These are phyloP conservation scores for Candida vaughaniae DNA, from an alignment of 805 yeast species.

Conservation along the genomic window DNA sequence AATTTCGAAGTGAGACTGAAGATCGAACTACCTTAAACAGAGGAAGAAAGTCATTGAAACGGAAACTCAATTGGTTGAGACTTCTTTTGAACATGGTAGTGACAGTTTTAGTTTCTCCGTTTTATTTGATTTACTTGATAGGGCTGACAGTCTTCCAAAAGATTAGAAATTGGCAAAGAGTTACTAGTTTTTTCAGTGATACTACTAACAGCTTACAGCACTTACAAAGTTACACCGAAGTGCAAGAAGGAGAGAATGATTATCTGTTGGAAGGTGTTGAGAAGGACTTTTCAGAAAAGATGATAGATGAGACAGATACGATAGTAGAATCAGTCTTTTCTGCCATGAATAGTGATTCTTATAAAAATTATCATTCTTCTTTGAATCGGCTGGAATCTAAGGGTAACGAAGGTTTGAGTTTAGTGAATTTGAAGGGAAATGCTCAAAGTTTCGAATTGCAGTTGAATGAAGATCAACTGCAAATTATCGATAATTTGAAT, in stretches of 20 bases:
- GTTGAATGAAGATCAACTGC: slow-evolving; percentile 44
- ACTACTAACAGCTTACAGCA: slow-evolving; percentile 25
- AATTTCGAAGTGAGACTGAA: slow-evolving; percentile 11
- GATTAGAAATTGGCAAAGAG: slow-evolving; percentile 27
- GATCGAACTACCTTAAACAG: slow-evolving; percentile 15
- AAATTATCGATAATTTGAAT: slow-evolving; percentile 58
- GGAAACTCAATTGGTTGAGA: slow-evolving; percentile 49
- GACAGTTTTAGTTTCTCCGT: slow-evolving; percentile 45
- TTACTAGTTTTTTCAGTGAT: slow-evolving; percentile 26
- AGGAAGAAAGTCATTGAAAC: slow-evolving; percentile 21
- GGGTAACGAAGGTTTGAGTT: slow-evolving; percentile 9
- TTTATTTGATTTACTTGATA: slow-evolving; percentile 61
- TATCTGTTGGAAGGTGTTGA: slow-evolving; percentile 14
- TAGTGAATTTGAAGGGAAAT: slow-evolving; percentile 17
- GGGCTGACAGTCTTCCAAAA: slow-evolving; percentile 39
- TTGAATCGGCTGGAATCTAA: not conserved
- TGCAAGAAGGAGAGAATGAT: slow-evolving; percentile 2
- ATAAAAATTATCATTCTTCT: slow-evolving; percentile 11
- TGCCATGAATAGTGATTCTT: slow-evolving; percentile 47
- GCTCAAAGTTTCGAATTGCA: slow-evolving; percentile 31
- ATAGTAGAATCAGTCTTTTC: slow-evolving; percentile 64
- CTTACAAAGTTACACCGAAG: slow-evolving; percentile 17
- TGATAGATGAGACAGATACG: slow-evolving; percentile 61
- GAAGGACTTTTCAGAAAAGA: slow-evolving; percentile 23
- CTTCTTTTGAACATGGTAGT: slow-evolving; percentile 47